Conservation (phyloP, 163 green algal genomes). For the Chlorella variabilis region DNA sequence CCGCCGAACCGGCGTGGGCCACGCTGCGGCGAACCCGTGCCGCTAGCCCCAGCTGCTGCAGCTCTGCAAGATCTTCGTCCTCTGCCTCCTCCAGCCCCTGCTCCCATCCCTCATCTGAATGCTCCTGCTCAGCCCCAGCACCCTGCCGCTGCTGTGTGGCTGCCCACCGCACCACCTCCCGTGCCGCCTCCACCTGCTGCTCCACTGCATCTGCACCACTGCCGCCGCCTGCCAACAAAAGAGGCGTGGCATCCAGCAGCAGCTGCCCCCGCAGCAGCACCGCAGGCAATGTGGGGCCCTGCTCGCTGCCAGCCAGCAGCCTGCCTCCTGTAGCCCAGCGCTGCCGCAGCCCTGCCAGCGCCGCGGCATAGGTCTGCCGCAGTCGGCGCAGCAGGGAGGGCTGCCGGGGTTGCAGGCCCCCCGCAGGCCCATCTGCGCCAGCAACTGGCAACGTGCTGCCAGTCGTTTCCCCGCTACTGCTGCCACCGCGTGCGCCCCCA, state of each 20-base stretch:
- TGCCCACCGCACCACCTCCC: conserved; percentile 9
- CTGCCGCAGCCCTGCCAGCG: not conserved
- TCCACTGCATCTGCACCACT: not conserved
- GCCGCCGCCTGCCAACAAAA: not conserved
- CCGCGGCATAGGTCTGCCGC: not conserved
- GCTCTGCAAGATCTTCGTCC: conserved; percentile 29
- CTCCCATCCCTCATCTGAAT: not conserved
- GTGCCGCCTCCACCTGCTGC: conserved; percentile 3
- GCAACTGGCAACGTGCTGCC: no score
- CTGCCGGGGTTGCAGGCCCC: not conserved
- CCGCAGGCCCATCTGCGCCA: no score
- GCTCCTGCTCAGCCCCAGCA: not conserved
- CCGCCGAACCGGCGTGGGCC: not conserved
- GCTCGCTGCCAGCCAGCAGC: not conserved
- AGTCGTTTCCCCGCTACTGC: no score
- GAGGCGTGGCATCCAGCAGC: conserved; percentile 1
- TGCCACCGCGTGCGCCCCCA: not conserved
- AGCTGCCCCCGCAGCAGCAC: conserved; percentile 7
- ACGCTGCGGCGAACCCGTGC: conserved; percentile 15
- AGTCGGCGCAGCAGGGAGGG: not conserved
- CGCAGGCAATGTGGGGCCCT: not conserved
- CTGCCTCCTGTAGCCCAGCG: not conserved
- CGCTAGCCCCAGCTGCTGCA: not conserved
- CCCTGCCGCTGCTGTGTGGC: not conserved
- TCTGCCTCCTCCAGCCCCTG: not conserved